Base-by-base conservation (phyloP, 2,329 filamentous ascomycete species). In the Tolypocladium inflatum region DNA sequence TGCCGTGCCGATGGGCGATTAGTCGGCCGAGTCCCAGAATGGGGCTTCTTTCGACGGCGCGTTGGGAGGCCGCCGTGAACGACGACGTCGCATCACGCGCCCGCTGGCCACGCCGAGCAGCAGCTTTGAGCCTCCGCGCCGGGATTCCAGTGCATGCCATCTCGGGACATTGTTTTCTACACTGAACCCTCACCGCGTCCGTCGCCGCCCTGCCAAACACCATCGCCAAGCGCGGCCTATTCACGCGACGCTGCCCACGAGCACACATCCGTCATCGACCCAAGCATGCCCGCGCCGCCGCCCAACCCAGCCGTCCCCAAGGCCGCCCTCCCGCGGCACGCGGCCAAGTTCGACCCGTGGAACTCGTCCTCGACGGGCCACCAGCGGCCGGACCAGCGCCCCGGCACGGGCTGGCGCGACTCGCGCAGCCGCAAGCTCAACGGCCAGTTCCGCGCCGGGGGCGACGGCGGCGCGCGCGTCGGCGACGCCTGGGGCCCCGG, bases 331-430 rank as follows among this genome's bases (percentile, higher is more conserved):
- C 78, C 80, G 26, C 69, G 66, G 41, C 70, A 73, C 66, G 71
- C 73, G 33, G 72, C 73, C 41, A 67, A 68, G 59, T 88, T 87
- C 65, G 86, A 89, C 70, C 78, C 84, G 6, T 89, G 85, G 85
- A 91, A 91, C 73, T 86, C 85, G 17, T 83, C 85, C 15, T 85
- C 87, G 7, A 86, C 87, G 1, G 90, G 90, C 52, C 90, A 96
- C 70, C 91, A 96, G 72, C 81, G 85, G 45, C 84, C 89, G 48
- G 88, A 93, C 60, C 86, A 84, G 59, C 74, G 76, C 4, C 78
- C 87, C 1, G 81, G 83, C 2, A 80, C 81, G 30, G 63, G 83
- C 67, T 95, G 91, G 90, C 85, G 89, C 30, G 78, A 85, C 55
- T 87, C 84, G 17, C 83, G 90, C 48, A 82, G 79, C 51, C 72